Evolutionary conservation across 805 yeast genomes (phyloP).

Genomic region (Cyberlindnera suaveolens): DNA sequence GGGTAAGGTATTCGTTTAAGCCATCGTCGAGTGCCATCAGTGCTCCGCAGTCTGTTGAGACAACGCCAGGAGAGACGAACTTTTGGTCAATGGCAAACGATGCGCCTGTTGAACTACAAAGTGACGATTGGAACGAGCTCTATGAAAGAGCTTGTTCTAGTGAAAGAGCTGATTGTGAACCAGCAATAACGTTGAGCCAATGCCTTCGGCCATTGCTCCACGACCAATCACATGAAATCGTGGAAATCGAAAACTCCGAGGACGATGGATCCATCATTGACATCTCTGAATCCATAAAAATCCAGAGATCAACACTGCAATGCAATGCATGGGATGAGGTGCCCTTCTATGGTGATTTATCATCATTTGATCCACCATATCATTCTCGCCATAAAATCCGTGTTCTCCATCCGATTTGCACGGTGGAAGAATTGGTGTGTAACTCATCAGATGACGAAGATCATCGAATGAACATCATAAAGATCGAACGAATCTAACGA

Average conservation of each 20-base stretch:
- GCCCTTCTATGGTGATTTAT: too few relatives aligned
- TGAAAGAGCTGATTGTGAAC: too few relatives aligned
- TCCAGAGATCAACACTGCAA: too few relatives aligned
- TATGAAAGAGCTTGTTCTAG: neutral
- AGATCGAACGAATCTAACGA: neutral
- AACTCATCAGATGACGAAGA: neutral
- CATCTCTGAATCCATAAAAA: neutral
- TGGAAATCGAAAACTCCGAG: neutral
- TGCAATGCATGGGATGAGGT: too few relatives aligned
- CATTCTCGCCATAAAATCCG: neutral
- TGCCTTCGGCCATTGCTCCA: too few relatives aligned
- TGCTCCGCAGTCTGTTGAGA: too few relatives aligned
- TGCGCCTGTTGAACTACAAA: neutral
- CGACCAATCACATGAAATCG: neutral
- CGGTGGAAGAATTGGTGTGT: neutral
- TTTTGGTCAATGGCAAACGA: neutral
- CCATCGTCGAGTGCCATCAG: neutral
- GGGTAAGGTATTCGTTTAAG: neutral
- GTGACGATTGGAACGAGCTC: neutral
- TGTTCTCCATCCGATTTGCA: neutral
- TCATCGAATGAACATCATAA: neutral
- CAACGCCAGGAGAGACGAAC: too few relatives aligned
- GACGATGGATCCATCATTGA: neutral
- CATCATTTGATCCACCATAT: too few relatives aligned
- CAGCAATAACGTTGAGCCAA: too few relatives aligned